phyloP scores from a whole-genome alignment of 2,329 filamentous ascomycete genomes.

The Beauveria asiatica region DNA sequence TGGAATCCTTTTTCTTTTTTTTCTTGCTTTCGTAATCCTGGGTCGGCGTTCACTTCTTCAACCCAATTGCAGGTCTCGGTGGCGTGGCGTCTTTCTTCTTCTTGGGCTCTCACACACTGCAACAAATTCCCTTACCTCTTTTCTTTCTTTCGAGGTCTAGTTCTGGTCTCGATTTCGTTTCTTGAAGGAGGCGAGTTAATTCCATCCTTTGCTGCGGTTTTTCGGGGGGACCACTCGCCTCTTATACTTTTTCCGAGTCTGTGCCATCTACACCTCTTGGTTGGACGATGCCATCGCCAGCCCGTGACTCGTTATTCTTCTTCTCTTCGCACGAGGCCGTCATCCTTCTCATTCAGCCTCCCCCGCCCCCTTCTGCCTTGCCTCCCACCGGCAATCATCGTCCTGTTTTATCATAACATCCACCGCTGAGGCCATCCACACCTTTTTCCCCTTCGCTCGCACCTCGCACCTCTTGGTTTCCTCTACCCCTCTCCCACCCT shows the following conservation, averaged over 20 bases:
- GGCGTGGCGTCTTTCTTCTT: not conserved
- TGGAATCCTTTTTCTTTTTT: not conserved
- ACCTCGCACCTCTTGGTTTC: not conserved
- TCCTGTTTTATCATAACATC: not conserved
- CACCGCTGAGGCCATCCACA: not conserved
- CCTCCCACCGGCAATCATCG: not conserved
- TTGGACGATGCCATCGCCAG: conserved; percentile 4
- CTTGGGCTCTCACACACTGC: not conserved
- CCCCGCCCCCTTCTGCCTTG: not conserved
- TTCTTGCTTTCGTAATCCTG: conserved; percentile 5
- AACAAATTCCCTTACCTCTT: not conserved
- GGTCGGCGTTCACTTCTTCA: not conserved
- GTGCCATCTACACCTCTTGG: not conserved
- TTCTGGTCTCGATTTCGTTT: conserved; percentile 1
- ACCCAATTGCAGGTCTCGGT: not conserved
- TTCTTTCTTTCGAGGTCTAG: not conserved
- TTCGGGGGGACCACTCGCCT: conserved; percentile 18
- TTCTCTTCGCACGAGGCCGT: not conserved
- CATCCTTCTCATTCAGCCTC: not conserved
- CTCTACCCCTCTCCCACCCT: conserved; percentile 11
- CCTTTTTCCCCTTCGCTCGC: not conserved
- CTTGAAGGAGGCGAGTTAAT: conserved; percentile 11
- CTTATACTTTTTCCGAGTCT: conserved; percentile 24
- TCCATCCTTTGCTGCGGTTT: conserved; percentile 6
- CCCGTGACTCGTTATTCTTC: conserved; percentile 2